phyloP scores from a whole-genome alignment of 2,329 filamentous ascomycete species.

The Aureobasidium uvarum region DNA sequence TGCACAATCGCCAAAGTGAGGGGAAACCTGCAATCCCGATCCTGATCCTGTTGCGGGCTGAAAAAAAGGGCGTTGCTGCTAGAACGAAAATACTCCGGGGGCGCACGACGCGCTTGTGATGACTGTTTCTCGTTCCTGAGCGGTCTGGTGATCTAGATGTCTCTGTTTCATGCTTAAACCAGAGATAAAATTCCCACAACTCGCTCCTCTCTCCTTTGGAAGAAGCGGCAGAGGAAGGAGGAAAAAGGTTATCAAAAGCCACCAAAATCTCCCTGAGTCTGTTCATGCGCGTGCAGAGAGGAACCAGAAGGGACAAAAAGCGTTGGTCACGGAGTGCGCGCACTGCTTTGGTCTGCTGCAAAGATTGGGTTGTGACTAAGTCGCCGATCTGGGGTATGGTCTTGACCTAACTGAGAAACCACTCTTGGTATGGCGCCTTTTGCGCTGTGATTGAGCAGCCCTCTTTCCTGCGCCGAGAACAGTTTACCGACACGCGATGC shows the following conservation, averaged over 20 bases:
- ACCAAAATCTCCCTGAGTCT: constrained; percentile 9
- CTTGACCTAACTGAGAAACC: neutral
- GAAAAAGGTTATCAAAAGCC: neutral
- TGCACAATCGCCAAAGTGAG: neutral
- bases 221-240: neutral
- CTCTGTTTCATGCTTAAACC: constrained; percentile 10
- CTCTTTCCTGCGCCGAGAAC: constrained; percentile 1
- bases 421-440: constrained; percentile 20
- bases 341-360: neutral
- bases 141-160: constrained; percentile 7
- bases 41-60: neutral
- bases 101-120: neutral
- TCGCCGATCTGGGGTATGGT: constrained; percentile 15
- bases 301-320: neutral
- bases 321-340: constrained; percentile 16
- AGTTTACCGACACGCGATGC: constrained; percentile 2
- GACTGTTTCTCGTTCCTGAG: constrained; percentile 4
- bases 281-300: neutral
- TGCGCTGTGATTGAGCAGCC: neutral
- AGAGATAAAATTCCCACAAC: neutral
- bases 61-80: neutral
- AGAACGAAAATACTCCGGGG: constrained; percentile 20
- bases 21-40: neutral
- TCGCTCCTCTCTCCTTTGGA: neutral
- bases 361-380: neutral